Percentiles rank a stretch among this genome's conserved stretches.
These are phyloP conservation scores for Metschnikowia colocasiae DNA, from an alignment of 805 yeast genomes.

Conservation along the genomic window DNA sequence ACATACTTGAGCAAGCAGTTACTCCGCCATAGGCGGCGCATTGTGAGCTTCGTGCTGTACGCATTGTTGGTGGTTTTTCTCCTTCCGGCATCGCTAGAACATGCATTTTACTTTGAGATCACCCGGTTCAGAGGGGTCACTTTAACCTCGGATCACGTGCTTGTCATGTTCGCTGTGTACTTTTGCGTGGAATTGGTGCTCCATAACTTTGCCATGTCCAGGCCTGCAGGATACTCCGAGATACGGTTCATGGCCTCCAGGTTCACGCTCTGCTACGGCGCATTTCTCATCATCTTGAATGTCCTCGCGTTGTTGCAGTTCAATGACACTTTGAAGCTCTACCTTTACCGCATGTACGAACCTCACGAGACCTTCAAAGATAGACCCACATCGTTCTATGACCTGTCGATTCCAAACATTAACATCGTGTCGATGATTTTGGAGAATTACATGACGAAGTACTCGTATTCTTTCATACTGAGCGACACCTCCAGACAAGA, in stretches of 20 bases:
- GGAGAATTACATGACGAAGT: conserved; percentile 13
- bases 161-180: conserved; percentile 13
- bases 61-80: neutral
- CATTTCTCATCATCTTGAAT: conserved; percentile 7
- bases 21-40: conserved; percentile 1
- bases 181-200: conserved; percentile 7
- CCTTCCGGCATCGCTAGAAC: conserved; percentile 16
- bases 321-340: conserved; percentile 12
- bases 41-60: conserved; percentile 2
- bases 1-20: conserved; percentile 1
- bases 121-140: conserved; percentile 5
- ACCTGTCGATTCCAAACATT: conserved; percentile 8
- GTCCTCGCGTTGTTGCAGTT: conserved; percentile 6
- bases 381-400: conserved; percentile 4
- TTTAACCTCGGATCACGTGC: conserved; percentile 27
- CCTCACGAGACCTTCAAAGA: conserved; percentile 4
- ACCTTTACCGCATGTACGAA: conserved; percentile 11
- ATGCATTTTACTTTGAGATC: conserved; percentile 22
- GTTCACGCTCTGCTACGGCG: conserved; percentile 13
- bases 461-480: conserved; percentile 7
- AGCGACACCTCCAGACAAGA: neutral
- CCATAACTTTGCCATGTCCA: neutral
- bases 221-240: conserved; percentile 1
- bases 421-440: conserved; percentile 7
- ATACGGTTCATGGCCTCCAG: conserved; percentile 7